Percentiles rank a stretch among this genome's conserved stretches.
Evolutionary conservation across 306 rosid species (phyloP).

Genomic region (Castanea sativa): DNA sequence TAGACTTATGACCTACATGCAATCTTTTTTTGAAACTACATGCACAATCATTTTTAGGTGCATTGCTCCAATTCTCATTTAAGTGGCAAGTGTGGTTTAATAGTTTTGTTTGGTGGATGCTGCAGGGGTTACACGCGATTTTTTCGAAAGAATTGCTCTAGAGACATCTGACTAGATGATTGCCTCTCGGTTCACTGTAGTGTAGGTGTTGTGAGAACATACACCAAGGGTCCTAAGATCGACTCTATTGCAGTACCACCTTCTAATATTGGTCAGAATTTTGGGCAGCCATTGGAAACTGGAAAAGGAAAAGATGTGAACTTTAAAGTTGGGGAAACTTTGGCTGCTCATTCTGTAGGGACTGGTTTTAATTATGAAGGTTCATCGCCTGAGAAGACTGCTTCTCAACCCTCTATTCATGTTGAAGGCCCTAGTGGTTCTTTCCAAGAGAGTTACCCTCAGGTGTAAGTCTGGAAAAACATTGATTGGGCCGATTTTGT

Average conservation of each 20-base stretch:
- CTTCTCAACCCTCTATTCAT: too few species aligned
- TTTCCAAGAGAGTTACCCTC: too few species aligned
- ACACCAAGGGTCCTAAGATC: conserved; percentile 63
- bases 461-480: too few species aligned
- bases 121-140: conserved; percentile 87
- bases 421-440: too few species aligned
- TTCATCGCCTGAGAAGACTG: too few species aligned
- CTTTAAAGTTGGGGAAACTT: conserved; percentile 70
- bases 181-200: conserved; percentile 70
- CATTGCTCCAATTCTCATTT: background rate
- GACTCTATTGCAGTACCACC: conserved; percentile 61
- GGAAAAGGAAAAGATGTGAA: conserved; percentile 71
- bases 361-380: too few species aligned
- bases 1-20: background rate
- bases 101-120: conserved; percentile 19
- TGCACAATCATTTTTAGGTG: background rate
- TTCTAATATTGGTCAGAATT: conserved; percentile 63
- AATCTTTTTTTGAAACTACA: too few species aligned
- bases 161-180: conserved; percentile 80
- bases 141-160: conserved; percentile 58
- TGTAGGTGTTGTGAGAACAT: conserved; percentile 77
- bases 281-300: conserved; percentile 64
- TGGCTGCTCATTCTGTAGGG: conserved; percentile 43
- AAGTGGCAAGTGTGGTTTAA: conserved; percentile 10
- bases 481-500: too few species aligned